Evolutionary conservation across 176 grass and related monocot genomes (phyloP).

Genomic region (Oryza australiensis): DNA sequence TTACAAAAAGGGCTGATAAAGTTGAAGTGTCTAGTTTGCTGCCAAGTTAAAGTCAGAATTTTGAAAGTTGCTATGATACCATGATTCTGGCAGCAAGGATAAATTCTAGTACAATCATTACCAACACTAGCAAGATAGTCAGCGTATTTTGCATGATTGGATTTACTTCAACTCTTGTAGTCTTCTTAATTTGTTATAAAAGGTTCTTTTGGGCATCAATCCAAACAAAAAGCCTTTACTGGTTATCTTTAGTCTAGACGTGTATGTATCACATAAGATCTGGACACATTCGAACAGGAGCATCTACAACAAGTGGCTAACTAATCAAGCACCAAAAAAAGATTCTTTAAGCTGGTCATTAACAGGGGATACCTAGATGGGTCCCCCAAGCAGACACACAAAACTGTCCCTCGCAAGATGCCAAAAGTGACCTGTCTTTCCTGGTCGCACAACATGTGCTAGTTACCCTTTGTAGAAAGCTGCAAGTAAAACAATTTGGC

Average conservation of each 20-base stretch:
- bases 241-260: neutral
- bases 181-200: neutral
- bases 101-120: too few relatives aligned
- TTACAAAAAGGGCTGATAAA: too few relatives aligned
- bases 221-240: neutral
- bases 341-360: conserved; percentile 1
- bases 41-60: too few relatives aligned
- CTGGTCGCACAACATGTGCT: neutral
- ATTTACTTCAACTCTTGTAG: neutral
- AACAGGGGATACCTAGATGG: neutral
- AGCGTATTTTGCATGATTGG: neutral
- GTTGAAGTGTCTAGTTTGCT: too few relatives aligned
- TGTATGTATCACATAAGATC: neutral
- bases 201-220: neutral
- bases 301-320: neutral
- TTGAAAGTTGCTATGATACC: neutral
- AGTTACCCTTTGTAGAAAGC: conserved; percentile 12
- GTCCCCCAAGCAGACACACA: neutral
- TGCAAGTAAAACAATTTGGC: neutral
- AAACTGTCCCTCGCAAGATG: neutral
- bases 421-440: neutral
- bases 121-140: neutral
- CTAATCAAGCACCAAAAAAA: neutral
- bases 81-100: neutral
- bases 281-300: neutral